Percentiles rank a stretch among this genome's conserved stretches.
phyloP scores from a whole-genome alignment of 495 filamentous ascomycete species.

The Chaetomium tenue region DNA sequence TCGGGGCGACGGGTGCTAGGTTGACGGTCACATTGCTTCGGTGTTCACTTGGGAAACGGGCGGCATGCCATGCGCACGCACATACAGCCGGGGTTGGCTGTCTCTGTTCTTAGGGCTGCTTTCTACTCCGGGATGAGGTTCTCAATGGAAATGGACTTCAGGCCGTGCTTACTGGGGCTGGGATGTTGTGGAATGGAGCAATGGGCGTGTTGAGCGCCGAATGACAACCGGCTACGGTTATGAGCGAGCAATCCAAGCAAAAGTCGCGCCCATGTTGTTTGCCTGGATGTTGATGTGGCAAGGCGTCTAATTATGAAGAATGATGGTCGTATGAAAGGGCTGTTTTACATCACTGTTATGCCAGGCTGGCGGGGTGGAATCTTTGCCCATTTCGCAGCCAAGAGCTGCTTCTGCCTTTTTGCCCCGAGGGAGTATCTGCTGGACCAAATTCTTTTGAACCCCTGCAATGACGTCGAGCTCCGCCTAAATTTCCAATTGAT shows the following conservation, averaged over 20 bases:
- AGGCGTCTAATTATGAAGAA: not conserved
- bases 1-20: slow-evolving; percentile 31
- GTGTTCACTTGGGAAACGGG: slow-evolving; percentile 52
- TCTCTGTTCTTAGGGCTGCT: slow-evolving; percentile 51
- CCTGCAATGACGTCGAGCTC: slow-evolving; percentile 31
- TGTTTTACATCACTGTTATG: not conserved
- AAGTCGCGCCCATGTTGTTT: slow-evolving; percentile 14
- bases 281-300: not conserved
- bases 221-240: slow-evolving; percentile 20
- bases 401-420: not conserved
- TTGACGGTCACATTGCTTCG: slow-evolving; percentile 51
- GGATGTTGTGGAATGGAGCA: slow-evolving; percentile 17
- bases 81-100: slow-evolving; percentile 43
- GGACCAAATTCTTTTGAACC: slow-evolving; percentile 9
- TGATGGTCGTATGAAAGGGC: not conserved
- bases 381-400: no score
- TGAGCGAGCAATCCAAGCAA: slow-evolving; percentile 24
- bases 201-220: slow-evolving; percentile 20
- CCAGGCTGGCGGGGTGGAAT: not conserved
- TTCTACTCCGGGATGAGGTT: slow-evolving; percentile 44
- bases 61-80: slow-evolving; percentile 46
- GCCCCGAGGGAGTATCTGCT: not conserved
- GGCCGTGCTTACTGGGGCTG: slow-evolving; percentile 27
- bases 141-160: slow-evolving; percentile 42
- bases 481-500: slow-evolving; percentile 12